These are phyloP conservation scores for Botrytis hyacinthi DNA, from an alignment of 2,329 filamentous ascomycete genomes.

Conservation along the genomic window DNA sequence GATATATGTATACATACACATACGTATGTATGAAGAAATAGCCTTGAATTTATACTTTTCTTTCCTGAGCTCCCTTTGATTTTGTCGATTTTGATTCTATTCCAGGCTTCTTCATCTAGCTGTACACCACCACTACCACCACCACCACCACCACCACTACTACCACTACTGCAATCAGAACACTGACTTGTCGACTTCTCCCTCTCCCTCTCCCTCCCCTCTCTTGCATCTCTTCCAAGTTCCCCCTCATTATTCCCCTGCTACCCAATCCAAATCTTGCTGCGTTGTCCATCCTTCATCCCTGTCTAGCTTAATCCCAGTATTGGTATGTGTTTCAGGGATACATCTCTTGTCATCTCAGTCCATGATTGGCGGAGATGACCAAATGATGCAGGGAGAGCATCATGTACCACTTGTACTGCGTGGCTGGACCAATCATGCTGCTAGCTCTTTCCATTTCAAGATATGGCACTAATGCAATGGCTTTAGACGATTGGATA, in stretches of 20 bases:
- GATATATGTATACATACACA: not conserved
- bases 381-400: not conserved
- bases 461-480: not conserved
- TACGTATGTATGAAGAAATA: not conserved
- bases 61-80: not conserved
- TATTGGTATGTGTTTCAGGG: not conserved
- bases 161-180: not conserved
- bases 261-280: conserved; percentile 2
- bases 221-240: not conserved
- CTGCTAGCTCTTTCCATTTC: not conserved
- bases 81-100: not conserved
- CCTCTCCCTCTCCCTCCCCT: no score
- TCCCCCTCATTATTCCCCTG: not conserved
- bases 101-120: not conserved
- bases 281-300: conserved; percentile 4
- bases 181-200: not conserved
- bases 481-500: not conserved
- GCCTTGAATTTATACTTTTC: not conserved
- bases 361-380: not conserved
- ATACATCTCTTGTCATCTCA: not conserved
- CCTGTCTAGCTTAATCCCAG: not conserved
- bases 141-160: not conserved
- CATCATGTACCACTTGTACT: not conserved
- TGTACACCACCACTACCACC: not conserved
- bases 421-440: conserved; percentile 4